Conservation (phyloP, 352 stramenopile genomes). For the Phytophthora ramorum region DNA sequence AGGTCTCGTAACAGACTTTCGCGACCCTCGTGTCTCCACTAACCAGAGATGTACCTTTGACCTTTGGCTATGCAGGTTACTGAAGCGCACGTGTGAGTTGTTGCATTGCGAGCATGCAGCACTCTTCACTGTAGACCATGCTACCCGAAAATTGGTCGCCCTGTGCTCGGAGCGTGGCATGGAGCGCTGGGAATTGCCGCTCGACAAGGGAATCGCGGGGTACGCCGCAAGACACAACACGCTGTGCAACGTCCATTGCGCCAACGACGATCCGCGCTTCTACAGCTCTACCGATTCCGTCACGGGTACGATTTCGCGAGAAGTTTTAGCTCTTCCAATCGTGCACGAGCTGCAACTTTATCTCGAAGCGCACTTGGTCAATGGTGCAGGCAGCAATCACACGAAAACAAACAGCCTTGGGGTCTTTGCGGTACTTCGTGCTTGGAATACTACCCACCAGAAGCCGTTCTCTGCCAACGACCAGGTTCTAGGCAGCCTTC, state of each 20-base stretch:
- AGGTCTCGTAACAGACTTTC: conserved; percentile 14
- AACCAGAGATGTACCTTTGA: background rate
- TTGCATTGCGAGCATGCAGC: conserved; percentile 78
- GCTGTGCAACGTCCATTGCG: conserved; percentile 66
- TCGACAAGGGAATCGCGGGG: conserved; percentile 76
- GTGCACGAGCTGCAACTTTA: conserved; percentile 60
- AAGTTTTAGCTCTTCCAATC: conserved; percentile 74
- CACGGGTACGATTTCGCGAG: conserved; percentile 58
- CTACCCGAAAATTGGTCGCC: conserved; percentile 41
- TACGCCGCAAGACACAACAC: conserved; percentile 58
- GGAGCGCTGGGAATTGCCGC: conserved; percentile 64
- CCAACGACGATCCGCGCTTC: conserved; percentile 79
- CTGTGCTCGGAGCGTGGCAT: conserved; percentile 49
- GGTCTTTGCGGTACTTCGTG: conserved; percentile 70
- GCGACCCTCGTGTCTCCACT: background rate
- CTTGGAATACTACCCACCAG: conserved; percentile 75
- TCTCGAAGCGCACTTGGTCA: conserved; percentile 16
- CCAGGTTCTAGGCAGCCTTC: conserved; percentile 65
- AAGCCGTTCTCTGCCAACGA: conserved; percentile 81
- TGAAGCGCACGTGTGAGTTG: conserved; percentile 62
- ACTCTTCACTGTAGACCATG: conserved; percentile 66
- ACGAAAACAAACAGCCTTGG: conserved; percentile 29
- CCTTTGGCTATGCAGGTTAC: conserved; percentile 29
- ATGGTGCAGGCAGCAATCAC: conserved; percentile 7
- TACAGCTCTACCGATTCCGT: conserved; percentile 80